Evolutionary conservation across 148 eudicot genomes (phyloP).

Genomic region (Oxyria digyna): DNA sequence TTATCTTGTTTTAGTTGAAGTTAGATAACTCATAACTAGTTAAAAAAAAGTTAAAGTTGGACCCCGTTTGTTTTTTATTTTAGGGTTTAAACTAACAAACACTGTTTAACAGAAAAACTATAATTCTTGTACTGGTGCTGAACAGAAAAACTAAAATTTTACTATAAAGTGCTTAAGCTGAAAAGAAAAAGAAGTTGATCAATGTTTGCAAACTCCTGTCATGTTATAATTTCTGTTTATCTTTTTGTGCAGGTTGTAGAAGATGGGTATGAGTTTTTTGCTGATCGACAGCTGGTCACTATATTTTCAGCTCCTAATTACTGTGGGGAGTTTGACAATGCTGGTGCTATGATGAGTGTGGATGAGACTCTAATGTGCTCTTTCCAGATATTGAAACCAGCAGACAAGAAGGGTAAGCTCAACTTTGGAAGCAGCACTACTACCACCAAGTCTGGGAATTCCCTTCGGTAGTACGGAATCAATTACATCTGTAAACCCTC

Average conservation of each 20-base stretch:
- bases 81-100: too few relatives aligned
- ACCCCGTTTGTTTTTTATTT: too few relatives aligned
- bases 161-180: background rate
- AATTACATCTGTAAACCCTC: background rate
- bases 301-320: conserved; percentile 37
- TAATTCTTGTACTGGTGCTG: background rate
- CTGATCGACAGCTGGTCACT: conserved; percentile 37
- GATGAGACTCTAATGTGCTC: conserved; percentile 56
- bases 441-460: conserved; percentile 19
- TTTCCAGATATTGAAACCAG: conserved; percentile 51
- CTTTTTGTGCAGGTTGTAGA: conserved; percentile 36
- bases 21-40: too few relatives aligned
- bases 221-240: background rate
- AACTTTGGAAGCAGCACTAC: conserved; percentile 39
- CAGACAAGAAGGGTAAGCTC: conserved; percentile 32
- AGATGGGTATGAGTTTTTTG: conserved; percentile 51
- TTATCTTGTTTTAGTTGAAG: too few relatives aligned
- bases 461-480: background rate
- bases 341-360: conserved; percentile 60
- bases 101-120: too few relatives aligned
- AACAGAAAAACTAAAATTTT: background rate
- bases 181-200: background rate
- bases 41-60: too few relatives aligned
- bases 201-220: background rate
- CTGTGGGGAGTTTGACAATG: conserved; percentile 46